These are phyloP conservation scores for Magnaporthiopsis poae DNA, from an alignment of 2,329 filamentous ascomycete genomes.

Conservation along the genomic window DNA sequence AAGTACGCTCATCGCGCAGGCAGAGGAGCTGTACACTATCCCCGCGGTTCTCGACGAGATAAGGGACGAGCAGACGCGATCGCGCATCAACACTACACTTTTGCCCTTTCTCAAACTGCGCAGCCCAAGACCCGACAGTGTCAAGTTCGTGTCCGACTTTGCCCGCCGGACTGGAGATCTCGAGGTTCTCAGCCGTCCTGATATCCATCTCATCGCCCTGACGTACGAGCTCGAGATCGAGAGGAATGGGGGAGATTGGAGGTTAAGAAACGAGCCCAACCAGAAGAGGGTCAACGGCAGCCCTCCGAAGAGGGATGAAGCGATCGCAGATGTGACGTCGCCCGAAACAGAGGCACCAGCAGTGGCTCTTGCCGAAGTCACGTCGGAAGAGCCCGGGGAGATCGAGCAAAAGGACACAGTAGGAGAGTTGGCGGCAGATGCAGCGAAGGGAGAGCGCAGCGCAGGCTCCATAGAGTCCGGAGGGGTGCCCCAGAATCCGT, in stretches of 20 bases:
- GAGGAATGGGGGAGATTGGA: constrained; percentile 79
- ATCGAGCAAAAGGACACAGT: background rate
- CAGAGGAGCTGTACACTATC: constrained; percentile 70
- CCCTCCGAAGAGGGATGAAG: constrained; percentile 39
- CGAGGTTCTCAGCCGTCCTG: constrained; percentile 74
- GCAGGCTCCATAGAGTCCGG: background rate
- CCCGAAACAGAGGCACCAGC: constrained; percentile 2
- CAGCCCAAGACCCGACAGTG: constrained; percentile 62
- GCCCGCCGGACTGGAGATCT: constrained; percentile 82
- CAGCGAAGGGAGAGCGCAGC: constrained; percentile 9
- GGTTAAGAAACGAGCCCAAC: constrained; percentile 65
- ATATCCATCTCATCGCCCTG: constrained; percentile 80
- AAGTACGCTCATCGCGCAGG: constrained; percentile 68
- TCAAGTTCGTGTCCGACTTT: constrained; percentile 74
- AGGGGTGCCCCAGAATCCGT: background rate
- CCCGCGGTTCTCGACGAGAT: constrained; percentile 83
- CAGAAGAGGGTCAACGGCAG: constrained; percentile 70
- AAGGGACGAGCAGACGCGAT: constrained; percentile 69
- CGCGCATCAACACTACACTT: constrained; percentile 73
- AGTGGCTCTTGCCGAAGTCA: background rate
- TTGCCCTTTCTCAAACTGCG: constrained; percentile 75
- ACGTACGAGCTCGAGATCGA: constrained; percentile 93
- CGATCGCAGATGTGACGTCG: constrained; percentile 9
- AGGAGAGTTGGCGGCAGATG: background rate
- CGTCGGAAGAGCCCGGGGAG: background rate